Conservation (phyloP, 208 protist species). For the Trypanosoma caninum region DNA sequence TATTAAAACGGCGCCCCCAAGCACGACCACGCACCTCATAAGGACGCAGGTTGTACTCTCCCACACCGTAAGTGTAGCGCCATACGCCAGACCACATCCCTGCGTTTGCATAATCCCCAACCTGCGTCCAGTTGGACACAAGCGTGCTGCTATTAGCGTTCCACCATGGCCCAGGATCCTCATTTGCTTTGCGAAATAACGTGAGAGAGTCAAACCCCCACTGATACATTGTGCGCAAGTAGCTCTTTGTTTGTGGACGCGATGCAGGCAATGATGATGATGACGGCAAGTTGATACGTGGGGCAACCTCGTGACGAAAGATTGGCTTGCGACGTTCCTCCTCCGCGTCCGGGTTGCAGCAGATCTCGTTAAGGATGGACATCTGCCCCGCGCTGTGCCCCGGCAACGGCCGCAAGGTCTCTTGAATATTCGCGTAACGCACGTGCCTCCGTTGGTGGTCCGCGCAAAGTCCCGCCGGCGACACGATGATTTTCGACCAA, state of each 20-base stretch:
- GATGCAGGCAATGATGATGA: too few relatives aligned
- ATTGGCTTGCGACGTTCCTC: constrained; percentile 81
- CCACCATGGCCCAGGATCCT: constrained; percentile 87
- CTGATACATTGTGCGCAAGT: constrained; percentile 73
- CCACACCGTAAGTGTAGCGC: constrained; percentile 86
- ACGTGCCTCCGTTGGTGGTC: constrained; percentile 30
- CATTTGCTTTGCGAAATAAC: constrained; percentile 84
- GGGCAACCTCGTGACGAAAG: constrained; percentile 69
- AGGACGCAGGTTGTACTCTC: constrained; percentile 86
- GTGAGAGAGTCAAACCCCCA: constrained; percentile 89
- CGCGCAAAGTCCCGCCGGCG: background rate
- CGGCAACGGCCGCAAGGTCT: constrained; percentile 66
- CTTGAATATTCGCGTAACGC: constrained; percentile 80
- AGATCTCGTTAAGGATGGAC: constrained; percentile 82
- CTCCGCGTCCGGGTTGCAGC: constrained; percentile 82
- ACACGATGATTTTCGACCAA: too few relatives aligned
- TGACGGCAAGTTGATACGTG: constrained; percentile 3
- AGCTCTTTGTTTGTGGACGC: constrained; percentile 32
- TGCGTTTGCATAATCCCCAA: constrained; percentile 86
- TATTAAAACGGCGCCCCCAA: constrained; percentile 60
- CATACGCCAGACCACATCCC: constrained; percentile 89
- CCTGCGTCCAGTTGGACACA: constrained; percentile 81
- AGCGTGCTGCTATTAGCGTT: constrained; percentile 86
- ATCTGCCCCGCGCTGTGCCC: constrained; percentile 82
- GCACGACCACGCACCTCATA: constrained; percentile 66